phyloP scores from a whole-genome alignment of 345 rosid genomes.

The Eucalyptus tenuipes region DNA sequence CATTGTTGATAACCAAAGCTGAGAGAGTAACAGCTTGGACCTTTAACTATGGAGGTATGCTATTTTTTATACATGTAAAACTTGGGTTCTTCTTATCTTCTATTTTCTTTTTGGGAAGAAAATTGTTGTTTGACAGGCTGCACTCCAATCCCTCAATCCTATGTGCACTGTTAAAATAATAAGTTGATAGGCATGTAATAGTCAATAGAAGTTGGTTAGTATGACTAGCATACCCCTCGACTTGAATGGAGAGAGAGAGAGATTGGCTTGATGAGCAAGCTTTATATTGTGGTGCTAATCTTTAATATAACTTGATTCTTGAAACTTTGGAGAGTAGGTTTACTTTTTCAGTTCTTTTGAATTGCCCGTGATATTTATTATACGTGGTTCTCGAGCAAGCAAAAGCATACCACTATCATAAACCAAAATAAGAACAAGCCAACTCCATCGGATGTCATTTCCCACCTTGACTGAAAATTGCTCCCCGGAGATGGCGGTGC shows the following conservation, averaged over 20 bases:
- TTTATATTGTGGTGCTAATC: neutral
- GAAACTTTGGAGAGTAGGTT: neutral
- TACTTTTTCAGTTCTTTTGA: neutral
- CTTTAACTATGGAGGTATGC: fast-evolving
- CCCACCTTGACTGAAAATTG: neutral
- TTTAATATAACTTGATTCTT: neutral
- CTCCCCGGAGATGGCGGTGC: neutral
- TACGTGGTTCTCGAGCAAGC: neutral
- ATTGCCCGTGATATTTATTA: neutral
- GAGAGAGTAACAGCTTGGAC: neutral
- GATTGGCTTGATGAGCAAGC: neutral
- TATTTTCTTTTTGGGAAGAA: neutral
- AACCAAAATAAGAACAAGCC: neutral
- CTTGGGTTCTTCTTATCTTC: neutral
- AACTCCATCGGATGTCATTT: neutral
- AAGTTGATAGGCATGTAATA: neutral
- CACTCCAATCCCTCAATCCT: neutral
- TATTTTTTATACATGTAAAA: neutral
- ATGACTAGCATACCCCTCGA: neutral
- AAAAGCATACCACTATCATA: neutral
- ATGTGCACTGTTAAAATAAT: neutral
- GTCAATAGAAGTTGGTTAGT: neutral
- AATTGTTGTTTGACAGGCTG: neutral
- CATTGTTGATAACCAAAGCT: neutral
- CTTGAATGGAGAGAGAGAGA: neutral